Conservation (phyloP, 306 rosid species). For the Alnus glutinosa region DNA sequence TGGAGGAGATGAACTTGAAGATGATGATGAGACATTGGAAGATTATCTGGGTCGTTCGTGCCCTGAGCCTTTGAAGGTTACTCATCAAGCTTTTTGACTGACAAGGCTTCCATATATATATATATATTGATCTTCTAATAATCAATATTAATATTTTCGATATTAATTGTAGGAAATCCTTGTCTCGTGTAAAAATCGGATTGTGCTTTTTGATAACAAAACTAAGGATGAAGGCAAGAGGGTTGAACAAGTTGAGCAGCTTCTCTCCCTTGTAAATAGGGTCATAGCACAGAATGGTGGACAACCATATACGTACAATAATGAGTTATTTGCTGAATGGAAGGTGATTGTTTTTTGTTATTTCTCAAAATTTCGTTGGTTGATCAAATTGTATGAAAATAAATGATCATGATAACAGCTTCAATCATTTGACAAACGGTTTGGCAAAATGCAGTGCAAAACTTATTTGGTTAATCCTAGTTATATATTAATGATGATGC, state of each 20-base stretch:
- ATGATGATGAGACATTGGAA: conserved; percentile 57
- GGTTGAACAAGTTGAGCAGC: conserved; percentile 59
- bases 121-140: conserved; percentile 6
- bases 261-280: conserved; percentile 55
- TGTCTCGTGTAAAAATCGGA: conserved; percentile 54
- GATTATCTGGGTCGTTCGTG: conserved; percentile 70
- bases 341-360: conserved; percentile 48
- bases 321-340: conserved; percentile 66
- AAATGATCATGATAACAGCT: not conserved
- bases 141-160: conserved; percentile 3
- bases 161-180: conserved; percentile 54
- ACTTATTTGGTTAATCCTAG: not conserved
- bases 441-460: not conserved
- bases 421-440: conserved; percentile 46
- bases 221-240: conserved; percentile 64
- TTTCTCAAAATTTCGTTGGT: not conserved
- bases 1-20: conserved; percentile 90
- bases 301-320: conserved; percentile 46
- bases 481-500: conserved; percentile 1
- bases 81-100: not conserved
- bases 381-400: not conserved
- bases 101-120: not conserved
- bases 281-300: conserved; percentile 60
- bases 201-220: conserved; percentile 85
- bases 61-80: conserved; percentile 72